A percentile compares a stretch with the other conserved stretches of the same genome.
These are phyloP conservation scores for Solanum acaule DNA, from an alignment of 257 asterid species.

Conservation along the genomic window DNA sequence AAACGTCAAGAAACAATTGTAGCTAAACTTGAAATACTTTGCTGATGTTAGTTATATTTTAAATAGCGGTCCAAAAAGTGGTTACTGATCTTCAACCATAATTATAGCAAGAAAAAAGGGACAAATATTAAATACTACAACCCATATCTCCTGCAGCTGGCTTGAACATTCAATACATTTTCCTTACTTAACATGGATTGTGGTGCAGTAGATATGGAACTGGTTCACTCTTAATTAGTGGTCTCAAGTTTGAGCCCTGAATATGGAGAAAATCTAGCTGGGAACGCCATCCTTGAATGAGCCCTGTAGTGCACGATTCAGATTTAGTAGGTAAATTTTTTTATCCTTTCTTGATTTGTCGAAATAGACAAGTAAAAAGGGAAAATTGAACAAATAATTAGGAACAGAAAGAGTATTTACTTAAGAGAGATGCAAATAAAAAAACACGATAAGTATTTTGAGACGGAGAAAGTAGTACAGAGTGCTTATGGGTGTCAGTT, in stretches of 20 bases:
- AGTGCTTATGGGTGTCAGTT: not conserved
- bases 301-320: accelerated
- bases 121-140: not conserved
- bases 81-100: not conserved
- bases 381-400: no score
- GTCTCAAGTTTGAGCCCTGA: not conserved
- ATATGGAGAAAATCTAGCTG: no score
- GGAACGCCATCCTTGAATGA: accelerated
- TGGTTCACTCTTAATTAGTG: no score
- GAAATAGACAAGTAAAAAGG: not conserved
- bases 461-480: not conserved
- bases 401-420: accelerated
- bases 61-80: not conserved
- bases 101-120: not conserved
- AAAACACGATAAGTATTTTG: not conserved
- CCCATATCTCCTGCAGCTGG: not conserved
- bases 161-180: not conserved
- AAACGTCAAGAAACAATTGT: not conserved
- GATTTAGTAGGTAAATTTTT: no score
- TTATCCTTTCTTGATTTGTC: no score
- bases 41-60: not conserved
- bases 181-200: no score
- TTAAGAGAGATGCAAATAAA: not conserved
- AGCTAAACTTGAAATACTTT: not conserved
- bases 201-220: no score